Conservation (phyloP, 805 yeast genomes). For the Maudiozyma saulgeensis region DNA sequence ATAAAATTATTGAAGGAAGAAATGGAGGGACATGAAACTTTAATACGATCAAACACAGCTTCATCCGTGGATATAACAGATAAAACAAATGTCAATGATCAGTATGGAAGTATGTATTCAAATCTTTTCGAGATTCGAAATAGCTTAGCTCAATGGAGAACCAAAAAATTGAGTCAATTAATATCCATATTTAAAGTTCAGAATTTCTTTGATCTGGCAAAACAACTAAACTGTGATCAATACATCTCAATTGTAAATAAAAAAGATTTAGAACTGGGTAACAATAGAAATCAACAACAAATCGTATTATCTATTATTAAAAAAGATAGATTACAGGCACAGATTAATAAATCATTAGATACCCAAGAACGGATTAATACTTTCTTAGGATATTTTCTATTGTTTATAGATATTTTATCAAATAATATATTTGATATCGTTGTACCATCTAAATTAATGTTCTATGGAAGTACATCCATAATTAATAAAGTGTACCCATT, state of each 20-base stretch:
- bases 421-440: constrained; percentile 11
- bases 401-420: constrained; percentile 18
- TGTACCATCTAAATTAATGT: constrained; percentile 18
- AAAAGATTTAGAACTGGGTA: not conserved
- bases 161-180: constrained; percentile 14
- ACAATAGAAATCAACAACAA: not conserved
- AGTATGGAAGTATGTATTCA: constrained; percentile 21
- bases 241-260: not conserved
- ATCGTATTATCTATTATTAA: constrained; percentile 1
- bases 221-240: not conserved
- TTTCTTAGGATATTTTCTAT: constrained; percentile 21
- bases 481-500: constrained; percentile 16
- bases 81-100: constrained; percentile 9
- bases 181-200: constrained; percentile 5
- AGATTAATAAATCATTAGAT: constrained; percentile 5
- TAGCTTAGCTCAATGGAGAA: constrained; percentile 8
- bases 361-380: constrained; percentile 12
- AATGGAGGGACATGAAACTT: not conserved
- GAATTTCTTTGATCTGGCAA: not conserved
- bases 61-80: not conserved
- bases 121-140: constrained; percentile 14
- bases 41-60: not conserved
- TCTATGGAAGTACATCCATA: constrained; percentile 23
- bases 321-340: constrained; percentile 3
- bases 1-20: constrained; percentile 1